phyloP scores from a whole-genome alignment of 768 basidiomycete species.

The Leccinum obscurum region DNA sequence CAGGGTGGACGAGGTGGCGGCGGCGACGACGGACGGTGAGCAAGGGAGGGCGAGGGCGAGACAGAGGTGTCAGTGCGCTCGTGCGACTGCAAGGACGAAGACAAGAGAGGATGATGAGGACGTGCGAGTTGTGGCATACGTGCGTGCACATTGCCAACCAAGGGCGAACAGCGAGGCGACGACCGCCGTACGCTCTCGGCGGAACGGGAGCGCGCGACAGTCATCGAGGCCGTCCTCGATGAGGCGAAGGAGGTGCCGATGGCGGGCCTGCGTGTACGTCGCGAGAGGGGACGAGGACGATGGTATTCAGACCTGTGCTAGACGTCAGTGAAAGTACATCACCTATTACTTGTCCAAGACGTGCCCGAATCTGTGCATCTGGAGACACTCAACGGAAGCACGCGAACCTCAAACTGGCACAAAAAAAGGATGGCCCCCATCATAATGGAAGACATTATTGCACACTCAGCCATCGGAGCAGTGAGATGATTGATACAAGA shows the following conservation, averaged over 20 bases:
- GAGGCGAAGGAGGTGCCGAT: not conserved
- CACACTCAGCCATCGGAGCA: not conserved
- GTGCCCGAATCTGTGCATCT: too few relatives aligned
- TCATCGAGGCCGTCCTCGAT: not conserved
- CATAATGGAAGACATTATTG: too few relatives aligned
- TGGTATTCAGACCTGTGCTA: too few relatives aligned
- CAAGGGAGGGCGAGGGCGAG: not conserved
- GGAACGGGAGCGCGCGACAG: not conserved
- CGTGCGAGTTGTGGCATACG: not conserved
- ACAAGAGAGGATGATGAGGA: not conserved
- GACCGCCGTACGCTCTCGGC: not conserved
- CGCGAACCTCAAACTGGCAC: too few relatives aligned
- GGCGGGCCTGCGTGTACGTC: too few relatives aligned
- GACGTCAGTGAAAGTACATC: too few relatives aligned
- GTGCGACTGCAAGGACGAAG: not conserved
- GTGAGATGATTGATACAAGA: not conserved
- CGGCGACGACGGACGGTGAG: too few relatives aligned
- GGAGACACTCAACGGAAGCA: too few relatives aligned
- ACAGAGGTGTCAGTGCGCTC: not conserved
- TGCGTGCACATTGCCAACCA: not conserved
- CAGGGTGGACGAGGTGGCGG: too few relatives aligned
- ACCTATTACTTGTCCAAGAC: too few relatives aligned
- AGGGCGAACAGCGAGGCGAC: not conserved
- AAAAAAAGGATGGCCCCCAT: too few relatives aligned
- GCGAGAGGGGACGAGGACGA: too few relatives aligned